Evolutionary conservation across 2,329 filamentous ascomycete genomes (phyloP).

Genomic region (Sporothrix pseudoabietina): DNA sequence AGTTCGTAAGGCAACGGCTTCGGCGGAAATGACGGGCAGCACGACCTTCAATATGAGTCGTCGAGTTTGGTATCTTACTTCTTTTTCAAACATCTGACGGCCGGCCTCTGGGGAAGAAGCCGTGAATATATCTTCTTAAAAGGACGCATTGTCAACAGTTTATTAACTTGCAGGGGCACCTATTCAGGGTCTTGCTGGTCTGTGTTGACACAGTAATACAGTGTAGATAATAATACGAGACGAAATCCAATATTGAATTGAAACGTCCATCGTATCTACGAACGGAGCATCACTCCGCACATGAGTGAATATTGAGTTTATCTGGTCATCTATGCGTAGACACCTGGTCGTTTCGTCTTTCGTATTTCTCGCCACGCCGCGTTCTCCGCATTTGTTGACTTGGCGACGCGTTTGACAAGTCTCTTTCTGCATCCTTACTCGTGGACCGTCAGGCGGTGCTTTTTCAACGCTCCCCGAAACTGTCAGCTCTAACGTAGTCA

Average conservation of each 20-base stretch:
- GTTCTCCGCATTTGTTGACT: conserved; percentile 29
- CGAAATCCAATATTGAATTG: neutral
- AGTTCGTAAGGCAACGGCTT: neutral
- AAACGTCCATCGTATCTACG: neutral
- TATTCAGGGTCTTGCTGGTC: conserved; percentile 9
- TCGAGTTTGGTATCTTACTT: neutral
- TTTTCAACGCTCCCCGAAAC: conserved; percentile 3
- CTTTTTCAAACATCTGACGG: neutral
- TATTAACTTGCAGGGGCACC: neutral
- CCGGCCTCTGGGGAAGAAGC: conserved; percentile 15
- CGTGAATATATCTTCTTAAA: neutral
- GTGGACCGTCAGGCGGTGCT: neutral
- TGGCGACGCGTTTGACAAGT: conserved; percentile 26
- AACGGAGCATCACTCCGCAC: neutral
- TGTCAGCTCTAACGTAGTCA: neutral
- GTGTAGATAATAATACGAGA: neutral
- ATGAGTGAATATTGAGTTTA: neutral
- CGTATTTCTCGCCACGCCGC: neutral
- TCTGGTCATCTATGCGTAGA: neutral
- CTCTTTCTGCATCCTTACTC: conserved; percentile 6
- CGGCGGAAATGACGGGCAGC: neutral
- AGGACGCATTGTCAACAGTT: too few relatives aligned
- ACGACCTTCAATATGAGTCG: neutral
- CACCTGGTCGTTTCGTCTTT: neutral
- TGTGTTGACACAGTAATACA: neutral